Evolutionary conservation across 495 filamentous ascomycete genomes (phyloP).

Genomic region (Penicillium paradoxum): DNA sequence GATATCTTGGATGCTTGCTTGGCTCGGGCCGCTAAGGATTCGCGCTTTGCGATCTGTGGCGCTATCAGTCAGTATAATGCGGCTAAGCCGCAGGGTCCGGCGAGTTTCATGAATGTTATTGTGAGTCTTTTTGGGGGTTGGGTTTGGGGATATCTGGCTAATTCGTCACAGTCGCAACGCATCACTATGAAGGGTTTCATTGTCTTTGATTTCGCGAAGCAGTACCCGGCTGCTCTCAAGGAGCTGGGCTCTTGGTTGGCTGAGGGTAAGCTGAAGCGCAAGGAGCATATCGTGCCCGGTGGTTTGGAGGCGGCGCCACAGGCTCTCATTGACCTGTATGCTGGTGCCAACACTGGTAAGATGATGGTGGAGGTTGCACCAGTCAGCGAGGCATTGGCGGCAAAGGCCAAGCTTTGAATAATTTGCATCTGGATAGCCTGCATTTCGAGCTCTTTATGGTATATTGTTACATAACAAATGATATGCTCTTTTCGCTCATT

Average conservation of each 20-base stretch:
- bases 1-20: conserved; percentile 53
- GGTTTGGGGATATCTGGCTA: conserved; percentile 12
- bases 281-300: conserved; percentile 50
- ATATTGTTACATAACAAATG: background rate
- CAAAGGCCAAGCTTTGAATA: conserved; percentile 30
- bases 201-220: conserved; percentile 47
- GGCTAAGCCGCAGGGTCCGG: conserved; percentile 40
- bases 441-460: background rate
- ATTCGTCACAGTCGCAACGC: conserved; percentile 37
- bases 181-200: conserved; percentile 55
- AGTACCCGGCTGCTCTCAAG: conserved; percentile 41
- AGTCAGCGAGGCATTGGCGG: conserved; percentile 25
- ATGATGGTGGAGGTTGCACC: conserved; percentile 47
- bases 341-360: conserved; percentile 50
- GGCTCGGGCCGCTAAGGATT: conserved; percentile 39
- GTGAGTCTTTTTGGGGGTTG: conserved; percentile 26
- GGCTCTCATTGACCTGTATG: conserved; percentile 46
- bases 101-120: conserved; percentile 48
- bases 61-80: conserved; percentile 52
- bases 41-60: conserved; percentile 51
- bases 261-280: conserved; percentile 52
- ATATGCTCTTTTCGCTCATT: too few species aligned
- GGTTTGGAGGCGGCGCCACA: conserved; percentile 47
- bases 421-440: background rate
- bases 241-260: conserved; percentile 46